Percentiles rank a stretch among this genome's conserved stretches.
These are phyloP conservation scores for Ganoderma sp. DNA, from an alignment of 1,284 basidiomycete genomes.

Conservation along the genomic window DNA sequence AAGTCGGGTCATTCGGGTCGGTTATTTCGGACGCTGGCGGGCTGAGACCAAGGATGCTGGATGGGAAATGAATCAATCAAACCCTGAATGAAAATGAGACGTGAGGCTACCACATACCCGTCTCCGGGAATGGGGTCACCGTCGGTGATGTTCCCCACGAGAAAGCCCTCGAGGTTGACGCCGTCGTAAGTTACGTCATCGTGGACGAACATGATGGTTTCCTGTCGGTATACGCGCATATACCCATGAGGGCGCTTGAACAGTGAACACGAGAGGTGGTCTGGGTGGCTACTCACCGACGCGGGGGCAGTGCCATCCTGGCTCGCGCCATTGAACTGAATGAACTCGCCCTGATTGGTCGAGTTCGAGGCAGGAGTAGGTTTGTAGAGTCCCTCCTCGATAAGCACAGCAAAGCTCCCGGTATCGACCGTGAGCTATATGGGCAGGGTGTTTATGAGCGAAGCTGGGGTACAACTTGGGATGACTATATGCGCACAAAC, in stretches of 20 bases:
- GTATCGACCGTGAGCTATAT: slow-evolving; percentile 8
- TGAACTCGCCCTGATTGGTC: slow-evolving; percentile 18
- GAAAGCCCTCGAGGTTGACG: slow-evolving; percentile 2
- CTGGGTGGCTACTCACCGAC: background rate
- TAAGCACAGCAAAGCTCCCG: slow-evolving; percentile 13
- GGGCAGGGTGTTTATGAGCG: background rate
- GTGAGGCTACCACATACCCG: background rate
- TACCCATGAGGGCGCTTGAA: background rate
- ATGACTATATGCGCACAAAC: background rate
- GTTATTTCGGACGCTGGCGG: slow-evolving; percentile 24
- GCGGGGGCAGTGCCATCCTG: slow-evolving; percentile 13
- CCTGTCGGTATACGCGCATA: background rate
- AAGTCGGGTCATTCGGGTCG: slow-evolving; percentile 17
- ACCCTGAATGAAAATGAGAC: background rate
- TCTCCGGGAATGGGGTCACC: slow-evolving; percentile 12
- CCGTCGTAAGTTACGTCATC: slow-evolving; percentile 12
- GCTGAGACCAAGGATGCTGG: slow-evolving; percentile 15
- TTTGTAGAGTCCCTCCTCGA: slow-evolving; percentile 10
- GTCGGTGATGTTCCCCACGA: slow-evolving; percentile 17
- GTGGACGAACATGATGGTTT: slow-evolving; percentile 10
- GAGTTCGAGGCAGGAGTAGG: slow-evolving; percentile 11
- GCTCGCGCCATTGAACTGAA: slow-evolving; percentile 19
- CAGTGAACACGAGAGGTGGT: background rate
- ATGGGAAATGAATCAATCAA: background rate
- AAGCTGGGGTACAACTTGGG: background rate